Base-by-base conservation (phyloP, 2,329 filamentous ascomycete genomes). In the Aureobasidium sp. region DNA sequence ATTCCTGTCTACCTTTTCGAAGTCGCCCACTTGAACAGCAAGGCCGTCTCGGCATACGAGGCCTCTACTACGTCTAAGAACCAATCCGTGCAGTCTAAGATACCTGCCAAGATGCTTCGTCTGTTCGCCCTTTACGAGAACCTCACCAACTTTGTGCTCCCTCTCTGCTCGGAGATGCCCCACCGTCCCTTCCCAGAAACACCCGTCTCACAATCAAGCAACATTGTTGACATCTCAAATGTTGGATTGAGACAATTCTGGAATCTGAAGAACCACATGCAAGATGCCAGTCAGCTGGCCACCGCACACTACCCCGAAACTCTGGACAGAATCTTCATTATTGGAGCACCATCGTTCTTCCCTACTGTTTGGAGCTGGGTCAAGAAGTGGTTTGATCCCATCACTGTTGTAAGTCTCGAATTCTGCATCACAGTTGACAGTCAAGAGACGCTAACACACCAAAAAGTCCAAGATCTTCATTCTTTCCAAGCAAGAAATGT, bases 231-330 rank as follows among this genome's bases (percentile, higher is more conserved):
- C 73, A 91, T 97, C 65, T 88, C 85, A 16, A 86, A 87, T 14
- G 92, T 97, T 30, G 90, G 90, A 6, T 75, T 97, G 73, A 91
- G 90, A 78, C 91, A 95, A 77, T 97, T 97, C 74, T 97, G 93
- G 93, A 95, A 95, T 75, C 76, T 97, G 64, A 94, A 95, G 79
- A 78, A 78, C 29, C 93, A 97, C 74, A 96, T 97, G 91, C 92
- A 97, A 77, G 88, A 91, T 70, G 92, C 92, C 2, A 92, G 88
- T 70, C 84, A 87, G 63, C 80, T 97, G 60, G 93, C 93, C 6
- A 97, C 92, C 3, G 91, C 92, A 5, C 90, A 97, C 76, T 97
- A 97, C 73, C 93, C 93, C 0, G 93, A 97, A 77, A 97, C 92
- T 0, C 78, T 97, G 54, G 93, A 95, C 73, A 83, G 90, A 67